Base-by-base conservation (phyloP, 768 basidiomycete species). In the Trametes maxima region DNA sequence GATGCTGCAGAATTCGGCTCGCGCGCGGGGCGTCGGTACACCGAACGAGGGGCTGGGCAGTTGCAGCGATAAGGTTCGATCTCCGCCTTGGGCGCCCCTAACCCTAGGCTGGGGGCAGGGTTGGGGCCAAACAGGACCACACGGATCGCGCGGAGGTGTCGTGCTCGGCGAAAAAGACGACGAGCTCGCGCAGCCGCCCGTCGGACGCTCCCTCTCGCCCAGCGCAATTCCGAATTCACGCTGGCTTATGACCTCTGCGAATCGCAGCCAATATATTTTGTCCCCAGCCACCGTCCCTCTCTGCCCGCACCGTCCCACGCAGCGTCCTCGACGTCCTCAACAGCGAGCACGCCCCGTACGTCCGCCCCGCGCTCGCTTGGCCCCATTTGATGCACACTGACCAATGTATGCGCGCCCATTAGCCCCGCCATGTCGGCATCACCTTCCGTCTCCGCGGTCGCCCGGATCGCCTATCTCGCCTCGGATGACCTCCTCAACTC, bases 391-490 rank as follows among this genome's bases (percentile, higher is more conserved):
- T 35, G 10, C n/a, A 33, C 8, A 12, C 52, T 54, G 48, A 47
- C 58, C 63, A 60, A 59, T 64, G 19, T n/a, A 5, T 47, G 43
- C 24, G 36, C 24, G n/a, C 47, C 13, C 54, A 64, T 61, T 62
- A 55, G 50, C 8, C n/a, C 40, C 43, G 53, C 37, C 57, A 67
- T 63, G 60, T 43, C 57, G 36, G 49, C 60, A 54, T 60, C 63
- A 50, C 63, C 69, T 25, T 63, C 78, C 1, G 65, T 75, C 47
- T 56, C 68, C 13, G 67, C 81, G 5, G 87, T 89, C 56, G 82
- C 87, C 42, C 86, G 90, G 36, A 80, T 92, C 62, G 88, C 86
- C n/a, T 86, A 82, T 71, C 74, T 90, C 33, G 79, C 86, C 28
- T 89, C 91, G 8, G 89, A 90, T 66, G 74, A 82, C 47, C 67